These are phyloP conservation scores for Amoeboradix gromovi DNA, from an alignment of 371 early-diverging fungal species.

Conservation along the genomic window DNA sequence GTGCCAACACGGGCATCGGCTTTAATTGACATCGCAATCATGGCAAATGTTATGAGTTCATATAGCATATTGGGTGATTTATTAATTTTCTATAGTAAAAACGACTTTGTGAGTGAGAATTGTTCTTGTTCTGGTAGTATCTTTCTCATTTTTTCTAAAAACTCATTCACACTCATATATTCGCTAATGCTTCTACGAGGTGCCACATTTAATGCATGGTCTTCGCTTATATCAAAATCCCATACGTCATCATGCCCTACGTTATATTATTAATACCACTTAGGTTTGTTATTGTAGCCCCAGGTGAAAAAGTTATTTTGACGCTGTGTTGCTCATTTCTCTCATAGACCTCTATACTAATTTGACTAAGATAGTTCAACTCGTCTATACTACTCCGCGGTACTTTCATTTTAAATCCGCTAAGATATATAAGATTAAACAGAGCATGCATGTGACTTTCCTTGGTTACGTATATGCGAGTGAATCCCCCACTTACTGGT, in stretches of 20 bases:
- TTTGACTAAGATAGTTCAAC: constrained; percentile 78
- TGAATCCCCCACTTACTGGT: constrained; percentile 9
- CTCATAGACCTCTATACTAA: constrained; percentile 84
- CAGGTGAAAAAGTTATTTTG: constrained; percentile 61
- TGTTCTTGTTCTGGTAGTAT: not conserved
- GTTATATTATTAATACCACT: constrained; percentile 2
- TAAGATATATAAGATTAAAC: constrained; percentile 56
- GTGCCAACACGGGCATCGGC: too few species aligned
- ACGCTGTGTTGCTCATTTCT: constrained; percentile 25
- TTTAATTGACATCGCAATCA: too few species aligned
- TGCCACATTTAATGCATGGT: constrained; percentile 55
- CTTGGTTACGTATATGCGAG: constrained; percentile 82
- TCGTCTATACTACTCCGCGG: constrained; percentile 39
- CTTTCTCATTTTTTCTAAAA: not conserved
- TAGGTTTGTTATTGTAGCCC: constrained; percentile 61
- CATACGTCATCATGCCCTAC: not conserved
- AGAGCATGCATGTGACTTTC: constrained; percentile 70
- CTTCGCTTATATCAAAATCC: constrained; percentile 45
- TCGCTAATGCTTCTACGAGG: constrained; percentile 20
- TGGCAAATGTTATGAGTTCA: too few species aligned
- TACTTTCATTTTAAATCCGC: constrained; percentile 45
- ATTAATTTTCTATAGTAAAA: not conserved
- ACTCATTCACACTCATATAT: constrained; percentile 1
- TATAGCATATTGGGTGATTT: too few species aligned
- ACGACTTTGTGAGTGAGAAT: not conserved